Conservation (phyloP, 192 early-diverging fungal species). For the Diversispora epigaea region DNA sequence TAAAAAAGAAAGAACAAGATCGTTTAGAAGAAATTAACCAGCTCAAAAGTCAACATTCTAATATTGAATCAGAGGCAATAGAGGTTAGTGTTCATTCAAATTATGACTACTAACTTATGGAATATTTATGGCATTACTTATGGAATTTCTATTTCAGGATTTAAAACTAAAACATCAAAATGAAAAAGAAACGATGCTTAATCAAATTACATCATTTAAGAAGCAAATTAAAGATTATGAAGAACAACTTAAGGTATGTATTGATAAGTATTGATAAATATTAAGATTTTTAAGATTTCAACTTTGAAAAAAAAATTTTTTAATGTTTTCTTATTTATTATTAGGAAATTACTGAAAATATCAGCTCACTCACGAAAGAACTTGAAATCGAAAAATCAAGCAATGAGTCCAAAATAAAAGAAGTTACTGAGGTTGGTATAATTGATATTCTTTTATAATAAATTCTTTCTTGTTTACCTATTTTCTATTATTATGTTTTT, state of each 20-base stretch:
- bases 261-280: background rate
- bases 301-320: background rate
- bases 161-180: constrained; percentile 14
- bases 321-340: too few relatives aligned
- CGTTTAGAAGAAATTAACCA: background rate
- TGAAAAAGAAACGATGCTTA: background rate
- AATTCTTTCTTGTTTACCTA: too few relatives aligned
- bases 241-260: constrained; percentile 6
- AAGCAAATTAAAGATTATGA: constrained; percentile 22
- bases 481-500: too few relatives aligned
- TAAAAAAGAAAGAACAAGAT: background rate
- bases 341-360: too few relatives aligned
- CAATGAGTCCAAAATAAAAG: too few relatives aligned
- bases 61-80: background rate
- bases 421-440: too few relatives aligned
- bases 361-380: too few relatives aligned
- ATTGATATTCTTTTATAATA: too few relatives aligned
- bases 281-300: too few relatives aligned
- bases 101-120: background rate
- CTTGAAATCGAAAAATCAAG: too few relatives aligned
- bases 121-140: background rate
- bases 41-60: background rate
- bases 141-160: background rate
- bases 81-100: background rate
- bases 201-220: constrained; percentile 5